These are phyloP conservation scores for Teratosphaeria gauchensis DNA, from an alignment of 2,329 filamentous ascomycete species.

Conservation along the genomic window DNA sequence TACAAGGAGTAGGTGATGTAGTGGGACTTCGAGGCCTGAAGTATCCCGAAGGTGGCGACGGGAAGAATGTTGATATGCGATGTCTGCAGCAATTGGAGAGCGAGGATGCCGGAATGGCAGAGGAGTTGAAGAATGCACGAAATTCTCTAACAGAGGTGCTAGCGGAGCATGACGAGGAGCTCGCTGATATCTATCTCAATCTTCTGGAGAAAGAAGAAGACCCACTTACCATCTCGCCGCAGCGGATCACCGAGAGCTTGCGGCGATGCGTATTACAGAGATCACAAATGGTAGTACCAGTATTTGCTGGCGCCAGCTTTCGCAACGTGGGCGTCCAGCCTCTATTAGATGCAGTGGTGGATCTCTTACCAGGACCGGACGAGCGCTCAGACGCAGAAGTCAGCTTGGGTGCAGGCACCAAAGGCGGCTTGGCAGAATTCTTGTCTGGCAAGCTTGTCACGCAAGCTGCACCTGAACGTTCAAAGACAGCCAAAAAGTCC, in stretches of 20 bases:
- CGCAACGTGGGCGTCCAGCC: constrained; percentile 90
- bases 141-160: constrained; percentile 70
- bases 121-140: constrained; percentile 67
- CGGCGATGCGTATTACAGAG: constrained; percentile 60
- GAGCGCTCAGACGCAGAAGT: constrained; percentile 75
- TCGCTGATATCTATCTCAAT: constrained; percentile 64
- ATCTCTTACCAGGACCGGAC: constrained; percentile 73
- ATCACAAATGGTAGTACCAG: constrained; percentile 65
- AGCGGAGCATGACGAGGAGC: constrained; percentile 76
- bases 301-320: constrained; percentile 88
- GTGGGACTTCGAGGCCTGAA: constrained; percentile 64
- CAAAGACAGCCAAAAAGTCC: constrained; percentile 18
- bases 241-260: constrained; percentile 62
- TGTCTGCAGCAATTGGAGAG: constrained; percentile 44
- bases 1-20: constrained; percentile 78
- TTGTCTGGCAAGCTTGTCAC: constrained; percentile 27
- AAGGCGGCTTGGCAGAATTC: constrained; percentile 43
- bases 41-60: constrained; percentile 60
- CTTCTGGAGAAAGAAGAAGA: constrained; percentile 63
- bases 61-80: constrained; percentile 44
- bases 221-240: constrained; percentile 54
- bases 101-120: constrained; percentile 42
- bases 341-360: constrained; percentile 75
- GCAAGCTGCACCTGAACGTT: background rate
- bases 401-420: constrained; percentile 46